Base-by-base conservation (phyloP, 1,139 yeast species). In the Candida labiduridarum region DNA sequence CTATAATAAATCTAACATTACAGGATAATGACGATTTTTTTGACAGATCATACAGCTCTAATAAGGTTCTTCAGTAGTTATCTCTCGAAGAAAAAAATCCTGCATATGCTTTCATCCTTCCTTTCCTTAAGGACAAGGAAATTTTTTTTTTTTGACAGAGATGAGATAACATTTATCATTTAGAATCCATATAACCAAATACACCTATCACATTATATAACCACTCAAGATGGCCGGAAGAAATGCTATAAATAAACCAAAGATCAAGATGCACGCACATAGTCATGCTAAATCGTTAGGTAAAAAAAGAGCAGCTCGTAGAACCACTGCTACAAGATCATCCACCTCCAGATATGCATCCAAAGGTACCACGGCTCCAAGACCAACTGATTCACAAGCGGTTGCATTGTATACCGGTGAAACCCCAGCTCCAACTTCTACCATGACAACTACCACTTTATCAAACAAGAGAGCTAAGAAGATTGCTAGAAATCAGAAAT, bases 391-490 rank as follows among this genome's bases (percentile, higher is more conserved):
- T 57, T 82, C 89, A 42, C 80, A 81, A 27, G 80, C 88, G n/a
- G 61, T 84, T 47, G 89, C 88, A n/a, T 67, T 85, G 56, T 84
- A 80, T 69, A 76, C 78, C 50, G 82, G 84, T 14, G 64, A 60
- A 31, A 59, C 67, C 2, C 60, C 71, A 8, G 49, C 56, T 18
- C 64, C 69, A 16, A 60, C 72, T n/a, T 77, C 79, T 16, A 71
- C 71, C 1, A 60, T 85, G 50, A 84, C 85, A 39, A 85, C 82
- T 45, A 76, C 72, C 48, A 80, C 90, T 0, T 73, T 89, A 51
- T 86, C 96, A 34, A 89, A 85, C 60, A 91, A 91, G 72, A 84
- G 89, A 69, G 85, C 89, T 44, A 82, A 85, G 74, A 91, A 91
- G 72, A 79, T 89, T 59, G 89, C 84, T 58, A 84, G 97, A 76